Base-by-base conservation (phyloP, 2,329 filamentous ascomycete genomes). In the Cryphonectria radicalis region DNA sequence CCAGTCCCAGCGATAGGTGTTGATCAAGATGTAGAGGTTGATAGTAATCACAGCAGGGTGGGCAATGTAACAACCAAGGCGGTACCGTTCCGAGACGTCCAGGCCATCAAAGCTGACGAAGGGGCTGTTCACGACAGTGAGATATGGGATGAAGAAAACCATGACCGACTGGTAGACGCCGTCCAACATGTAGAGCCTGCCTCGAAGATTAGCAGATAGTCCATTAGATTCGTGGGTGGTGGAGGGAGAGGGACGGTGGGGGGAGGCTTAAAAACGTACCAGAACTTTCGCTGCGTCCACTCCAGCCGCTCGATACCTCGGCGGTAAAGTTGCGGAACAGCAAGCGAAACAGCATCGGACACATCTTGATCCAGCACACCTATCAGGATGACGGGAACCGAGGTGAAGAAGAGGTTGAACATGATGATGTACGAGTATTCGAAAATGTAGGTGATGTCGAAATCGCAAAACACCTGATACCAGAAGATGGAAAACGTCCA, bases 1-100 rank as follows among this genome's bases (percentile, higher is more conserved):
- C 95, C 95, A 99, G 80, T 99, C 96, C 96, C 96, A 99, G 73
- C 95, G 90, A 81, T 97, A 98, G 0, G 93, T 97, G 82, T 99
- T 99, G 84, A 98, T 90, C 74, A 99, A 85, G 76, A 99, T 93
- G 84, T 98, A 99, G 72, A 91, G 84, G 81, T 99, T 99, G 85
- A 97, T 97, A 57, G 93, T 91, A 75, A 97, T 84, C 71, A 99
- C 91, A 8, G 93, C 91, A 19, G 93, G 92, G 70, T 93, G 93
- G 3, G 91, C 94, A 76, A 98, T 90, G 80, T 96, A 97, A 68
- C 93, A 89, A 77, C 96, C 96, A 77, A 99, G 92, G 75, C 95
- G 91, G 74, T 91, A 89, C 75, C 94, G 90, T 77, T 98, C 95
- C 73, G 89, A 88, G 37, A 98, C 83, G 75, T 91, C 90, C 67